phyloP scores from a whole-genome alignment of 257 asterid species.

The Salvia rosmarinus region DNA sequence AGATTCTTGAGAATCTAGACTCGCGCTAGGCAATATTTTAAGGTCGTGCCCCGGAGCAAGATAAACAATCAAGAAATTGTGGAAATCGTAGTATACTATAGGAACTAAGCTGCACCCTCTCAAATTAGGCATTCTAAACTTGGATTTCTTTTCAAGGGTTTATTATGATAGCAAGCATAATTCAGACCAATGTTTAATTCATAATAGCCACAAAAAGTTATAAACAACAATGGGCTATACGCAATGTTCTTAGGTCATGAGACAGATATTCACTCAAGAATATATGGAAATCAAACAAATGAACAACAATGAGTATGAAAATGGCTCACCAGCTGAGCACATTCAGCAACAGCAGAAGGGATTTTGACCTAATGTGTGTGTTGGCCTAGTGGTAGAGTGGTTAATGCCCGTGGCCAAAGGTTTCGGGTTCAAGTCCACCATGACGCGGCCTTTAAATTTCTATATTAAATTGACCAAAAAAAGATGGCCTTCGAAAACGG shows the following conservation, averaged over 20 bases:
- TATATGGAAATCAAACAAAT: not conserved
- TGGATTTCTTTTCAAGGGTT: not conserved
- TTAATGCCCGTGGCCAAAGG: too few species aligned
- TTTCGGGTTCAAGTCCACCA: too few species aligned
- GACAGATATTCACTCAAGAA: slow-evolving; percentile 16
- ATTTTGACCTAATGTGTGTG: too few species aligned
- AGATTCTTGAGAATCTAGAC: slow-evolving; percentile 2
- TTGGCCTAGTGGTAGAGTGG: too few species aligned
- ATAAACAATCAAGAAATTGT: not conserved
- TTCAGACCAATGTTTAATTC: not conserved
- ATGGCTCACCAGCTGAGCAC: slow-evolving; percentile 38
- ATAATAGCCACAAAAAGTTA: not conserved
- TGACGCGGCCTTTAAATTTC: too few species aligned
- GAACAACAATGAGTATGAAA: not conserved
- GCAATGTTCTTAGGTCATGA: not conserved
- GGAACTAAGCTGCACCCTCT: not conserved
- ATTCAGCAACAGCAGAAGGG: slow-evolving; percentile 33
- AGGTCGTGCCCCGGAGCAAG: not conserved
- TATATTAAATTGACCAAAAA: too few species aligned
- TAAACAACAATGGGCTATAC: not conserved
- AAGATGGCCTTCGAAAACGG: slow-evolving; percentile 42
- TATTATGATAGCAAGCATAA: not conserved
- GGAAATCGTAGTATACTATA: too few species aligned
- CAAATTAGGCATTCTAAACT: not conserved
- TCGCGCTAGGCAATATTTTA: not conserved